Evolutionary conservation across 2,329 filamentous ascomycete genomes (phyloP).

Genomic region (Hypoxylon sp.): DNA sequence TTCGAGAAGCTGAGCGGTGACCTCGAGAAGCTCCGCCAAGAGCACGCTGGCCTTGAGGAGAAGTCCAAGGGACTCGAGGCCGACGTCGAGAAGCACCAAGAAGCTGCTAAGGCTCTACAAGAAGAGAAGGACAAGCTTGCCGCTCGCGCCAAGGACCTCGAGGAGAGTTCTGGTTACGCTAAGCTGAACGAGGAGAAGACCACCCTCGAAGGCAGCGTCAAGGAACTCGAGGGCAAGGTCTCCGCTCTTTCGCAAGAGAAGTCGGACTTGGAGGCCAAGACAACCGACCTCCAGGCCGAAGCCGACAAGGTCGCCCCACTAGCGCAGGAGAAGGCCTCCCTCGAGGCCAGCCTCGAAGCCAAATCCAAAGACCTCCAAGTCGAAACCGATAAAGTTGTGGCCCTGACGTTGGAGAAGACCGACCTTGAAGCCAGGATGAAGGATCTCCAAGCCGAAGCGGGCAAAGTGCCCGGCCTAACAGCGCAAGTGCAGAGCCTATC

Average conservation of each 20-base stretch:
- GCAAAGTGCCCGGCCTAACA: constrained; percentile 44
- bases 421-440: constrained; percentile 46
- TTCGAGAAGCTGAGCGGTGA: constrained; percentile 47
- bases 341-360: constrained; percentile 41
- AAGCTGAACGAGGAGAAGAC: constrained; percentile 48
- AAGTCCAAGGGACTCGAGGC: constrained; percentile 48
- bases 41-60: constrained; percentile 49
- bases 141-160: constrained; percentile 47
- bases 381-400: constrained; percentile 34
- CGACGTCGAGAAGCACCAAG: constrained; percentile 49
- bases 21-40: constrained; percentile 49
- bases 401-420: constrained; percentile 43
- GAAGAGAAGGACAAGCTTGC: constrained; percentile 48
- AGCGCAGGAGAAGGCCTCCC: constrained; percentile 43
- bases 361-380: constrained; percentile 38
- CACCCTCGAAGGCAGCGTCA: constrained; percentile 37
- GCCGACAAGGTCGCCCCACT: constrained; percentile 45
- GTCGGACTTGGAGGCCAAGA: constrained; percentile 47
- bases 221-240: constrained; percentile 42
- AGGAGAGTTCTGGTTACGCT: constrained; percentile 43
- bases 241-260: constrained; percentile 42
- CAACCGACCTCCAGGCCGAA: constrained; percentile 42
- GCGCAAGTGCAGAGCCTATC: constrained; percentile 47
- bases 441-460: constrained; percentile 46
- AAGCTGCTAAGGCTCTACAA: constrained; percentile 40